Percentiles rank a stretch among this genome's conserved stretches.
phyloP scores from a whole-genome alignment of 371 early-diverging fungal genomes.

The Edhazardia aedis region DNA sequence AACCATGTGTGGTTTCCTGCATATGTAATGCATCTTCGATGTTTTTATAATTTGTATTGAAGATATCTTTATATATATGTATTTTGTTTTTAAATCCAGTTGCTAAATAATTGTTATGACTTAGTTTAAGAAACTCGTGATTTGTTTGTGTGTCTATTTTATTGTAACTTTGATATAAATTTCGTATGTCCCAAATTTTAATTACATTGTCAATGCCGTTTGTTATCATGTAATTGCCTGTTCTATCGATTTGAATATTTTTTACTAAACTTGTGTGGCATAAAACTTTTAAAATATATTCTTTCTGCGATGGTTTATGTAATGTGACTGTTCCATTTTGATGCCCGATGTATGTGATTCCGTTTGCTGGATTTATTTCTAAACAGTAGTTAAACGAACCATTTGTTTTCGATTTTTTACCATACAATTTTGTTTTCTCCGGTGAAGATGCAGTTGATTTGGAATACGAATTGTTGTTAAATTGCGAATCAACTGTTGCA shows the following conservation, averaged over 20 bases:
- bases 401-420: conserved; percentile 57
- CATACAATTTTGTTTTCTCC: conserved; percentile 56
- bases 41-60: background rate
- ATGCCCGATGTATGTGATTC: conserved; percentile 70
- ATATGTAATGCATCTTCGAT: background rate
- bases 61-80: conserved; percentile 49
- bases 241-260: conserved; percentile 60
- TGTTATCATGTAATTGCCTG: conserved; percentile 71
- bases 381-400: background rate
- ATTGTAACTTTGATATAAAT: background rate
- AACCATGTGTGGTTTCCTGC: background rate
- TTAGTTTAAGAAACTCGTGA: conserved; percentile 45
- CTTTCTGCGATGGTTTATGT: conserved; percentile 64
- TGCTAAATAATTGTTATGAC: conserved; percentile 66
- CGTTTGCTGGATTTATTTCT: conserved; percentile 65
- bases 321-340: conserved; percentile 71
- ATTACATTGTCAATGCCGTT: conserved; percentile 66
- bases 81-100: conserved; percentile 53
- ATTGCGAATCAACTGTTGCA: conserved; percentile 49
- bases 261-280: conserved; percentile 66
- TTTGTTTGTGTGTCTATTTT: background rate
- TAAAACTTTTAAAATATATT: conserved; percentile 71
- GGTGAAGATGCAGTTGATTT: too few relatives aligned
- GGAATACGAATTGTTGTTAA: conserved; percentile 1
- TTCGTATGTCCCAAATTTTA: conserved; percentile 81